phyloP scores from a whole-genome alignment of 148 eudicot genomes.

The Chenopodium quinoa region DNA sequence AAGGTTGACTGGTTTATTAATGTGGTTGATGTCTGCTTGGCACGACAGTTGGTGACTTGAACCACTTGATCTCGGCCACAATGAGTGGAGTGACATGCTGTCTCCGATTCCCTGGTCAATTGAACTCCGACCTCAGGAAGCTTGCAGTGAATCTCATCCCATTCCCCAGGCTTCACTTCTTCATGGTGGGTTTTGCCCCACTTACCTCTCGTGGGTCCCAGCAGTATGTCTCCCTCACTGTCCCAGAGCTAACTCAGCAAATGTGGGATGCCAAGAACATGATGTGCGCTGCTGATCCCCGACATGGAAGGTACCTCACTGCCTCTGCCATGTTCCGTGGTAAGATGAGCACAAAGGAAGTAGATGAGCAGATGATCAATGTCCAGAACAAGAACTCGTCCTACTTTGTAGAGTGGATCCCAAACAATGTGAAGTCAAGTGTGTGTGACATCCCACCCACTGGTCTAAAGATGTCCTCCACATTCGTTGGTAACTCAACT shows the following conservation, averaged over 20 bases:
- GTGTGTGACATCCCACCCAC: slow-evolving; percentile 57
- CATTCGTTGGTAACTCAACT: slow-evolving; percentile 54
- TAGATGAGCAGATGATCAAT: slow-evolving; percentile 79
- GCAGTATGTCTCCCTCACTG: slow-evolving; percentile 67
- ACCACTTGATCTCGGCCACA: slow-evolving; percentile 78
- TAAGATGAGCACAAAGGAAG: slow-evolving; percentile 83
- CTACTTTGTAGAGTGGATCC: slow-evolving; percentile 75
- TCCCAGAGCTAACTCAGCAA: slow-evolving; percentile 83
- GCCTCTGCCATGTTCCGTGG: slow-evolving; percentile 85
- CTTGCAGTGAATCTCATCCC: slow-evolving; percentile 84
- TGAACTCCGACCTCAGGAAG: slow-evolving; percentile 71
- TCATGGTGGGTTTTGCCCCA: slow-evolving; percentile 89
- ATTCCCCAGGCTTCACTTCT: slow-evolving; percentile 87
- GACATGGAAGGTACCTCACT: slow-evolving; percentile 76
- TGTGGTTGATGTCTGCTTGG: slow-evolving; percentile 5
- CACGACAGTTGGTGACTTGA: slow-evolving; percentile 72
- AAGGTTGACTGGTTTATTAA: not conserved
- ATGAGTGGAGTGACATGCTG: slow-evolving; percentile 92
- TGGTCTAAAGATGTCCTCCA: slow-evolving; percentile 50
- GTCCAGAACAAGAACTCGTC: slow-evolving; percentile 90
- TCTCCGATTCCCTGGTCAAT: slow-evolving; percentile 77
- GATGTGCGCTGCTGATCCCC: slow-evolving; percentile 91
- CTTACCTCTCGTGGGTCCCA: slow-evolving; percentile 79
- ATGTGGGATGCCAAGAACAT: slow-evolving; percentile 93
- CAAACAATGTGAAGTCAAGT: slow-evolving; percentile 55